Evolutionary conservation across 805 yeast species (phyloP), one percentile per base, ranked within the genome.

Genomic region (Saccharomycopsis fibuligera): DNA sequence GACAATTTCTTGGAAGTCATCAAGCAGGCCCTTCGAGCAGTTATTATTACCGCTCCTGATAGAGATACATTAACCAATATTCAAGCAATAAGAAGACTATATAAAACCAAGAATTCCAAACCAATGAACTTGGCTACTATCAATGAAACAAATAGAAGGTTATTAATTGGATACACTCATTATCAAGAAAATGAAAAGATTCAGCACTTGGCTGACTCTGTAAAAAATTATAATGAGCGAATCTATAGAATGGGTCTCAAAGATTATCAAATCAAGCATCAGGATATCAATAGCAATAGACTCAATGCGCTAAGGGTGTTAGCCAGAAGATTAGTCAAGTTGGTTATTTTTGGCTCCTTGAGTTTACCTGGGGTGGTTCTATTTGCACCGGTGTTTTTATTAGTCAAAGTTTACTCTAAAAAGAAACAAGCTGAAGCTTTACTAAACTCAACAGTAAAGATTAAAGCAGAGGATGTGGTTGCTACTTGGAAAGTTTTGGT

Each of bases 401-500:
- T 85, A 16, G 81, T 96, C 6, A 86, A 86, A 60, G 68, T 67
- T 41, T 84, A 87, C 45, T 86, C 96, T 8, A 74, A 71, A 39
- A 71, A 73, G 50, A 89, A 90, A 65, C 88, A 91, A 29, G 70
- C 66, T 49, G 75, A 78, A 41, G 99, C 98, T 0, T 71, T 93
- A 52, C 90, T 89, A 9, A 82, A 76, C 5, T 89, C 97, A 0
- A 75, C 89, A 0, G 99, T 93, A 21, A 93, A 93, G 63, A 82
- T 93, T 52, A 81, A 81, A 60, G 99, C 96, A 16, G 83, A 81
- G 49, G 99, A 93, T 64, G 97, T 93, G 23, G 77, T 93, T 51
- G 98, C 98, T 1, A 90, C 98, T 1, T 93, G 99, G 99, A 93
- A 93, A 65, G 83, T 93, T 41, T 70, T 93, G 54, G 88, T 91